Evolutionary conservation across 2,329 filamentous ascomycete genomes (phyloP).

Genomic region (Aspergillus sojae): DNA sequence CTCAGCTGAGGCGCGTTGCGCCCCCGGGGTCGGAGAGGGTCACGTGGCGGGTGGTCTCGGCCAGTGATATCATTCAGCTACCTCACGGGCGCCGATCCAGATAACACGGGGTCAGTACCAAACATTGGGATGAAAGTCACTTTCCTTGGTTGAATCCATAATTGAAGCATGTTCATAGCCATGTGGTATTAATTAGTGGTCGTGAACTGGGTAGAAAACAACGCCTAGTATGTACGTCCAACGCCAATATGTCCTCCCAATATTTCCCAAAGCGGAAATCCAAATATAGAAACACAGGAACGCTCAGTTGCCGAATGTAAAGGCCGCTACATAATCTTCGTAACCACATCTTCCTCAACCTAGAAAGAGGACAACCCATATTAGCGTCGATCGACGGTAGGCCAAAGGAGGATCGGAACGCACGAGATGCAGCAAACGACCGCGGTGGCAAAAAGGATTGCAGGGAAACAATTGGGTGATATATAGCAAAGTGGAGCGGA

Average conservation of each 20-base stretch:
- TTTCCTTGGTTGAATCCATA: background rate
- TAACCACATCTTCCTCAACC: slow-evolving; percentile 83
- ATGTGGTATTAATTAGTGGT: slow-evolving; percentile 37
- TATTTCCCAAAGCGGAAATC: slow-evolving; percentile 13
- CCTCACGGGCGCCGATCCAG: slow-evolving; percentile 35
- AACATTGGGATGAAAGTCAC: slow-evolving; percentile 2
- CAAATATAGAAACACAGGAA: slow-evolving; percentile 24
- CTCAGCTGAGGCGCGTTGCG: slow-evolving; percentile 19
- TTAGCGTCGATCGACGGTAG: slow-evolving; percentile 39
- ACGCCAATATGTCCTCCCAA: slow-evolving; percentile 25
- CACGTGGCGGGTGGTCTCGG: slow-evolving; percentile 39
- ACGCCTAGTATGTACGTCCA: slow-evolving; percentile 35
- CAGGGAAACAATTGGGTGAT: slow-evolving; percentile 3
- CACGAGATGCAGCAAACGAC: slow-evolving; percentile 4
- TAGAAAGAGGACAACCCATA: slow-evolving; percentile 51
- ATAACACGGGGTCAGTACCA: background rate
- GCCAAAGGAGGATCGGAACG: background rate
- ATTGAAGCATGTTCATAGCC: slow-evolving; percentile 19
- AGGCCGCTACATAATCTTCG: slow-evolving; percentile 75
- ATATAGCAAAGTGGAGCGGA: slow-evolving; percentile 1
- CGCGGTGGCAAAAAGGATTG: slow-evolving; percentile 1
- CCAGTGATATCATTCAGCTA: slow-evolving; percentile 45
- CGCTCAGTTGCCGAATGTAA: slow-evolving; percentile 21
- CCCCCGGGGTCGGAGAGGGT: slow-evolving; percentile 26
- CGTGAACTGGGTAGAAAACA: slow-evolving; percentile 21